Evolutionary conservation across 352 stramenopile genomes (phyloP), one percentile per base, ranked within the genome.

Genomic region (Aphanomyces stellatus): DNA sequence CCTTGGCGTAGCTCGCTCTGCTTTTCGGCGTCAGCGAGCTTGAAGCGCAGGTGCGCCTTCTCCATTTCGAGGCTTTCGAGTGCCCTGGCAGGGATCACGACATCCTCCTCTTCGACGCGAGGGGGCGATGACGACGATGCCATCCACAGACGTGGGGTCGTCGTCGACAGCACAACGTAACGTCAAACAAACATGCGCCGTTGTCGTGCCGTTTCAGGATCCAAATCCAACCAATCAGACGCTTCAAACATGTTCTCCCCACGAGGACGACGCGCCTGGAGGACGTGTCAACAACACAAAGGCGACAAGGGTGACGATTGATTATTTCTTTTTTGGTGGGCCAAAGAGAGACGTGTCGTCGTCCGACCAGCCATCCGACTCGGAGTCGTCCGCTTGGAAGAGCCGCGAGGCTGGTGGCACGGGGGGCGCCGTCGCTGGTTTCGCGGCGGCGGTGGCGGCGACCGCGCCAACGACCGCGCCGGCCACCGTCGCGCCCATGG

Each of bases 311-410:
- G n/a, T 19, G 19, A 57, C 42, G n/a, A 35, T 37, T 33, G 61
- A 15, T 57, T 65, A 67, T 31, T 67, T 67, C 19, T 41, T 55
- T 24, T 67, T 67, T 19, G 60, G 43, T 30, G 60, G 60, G 10
- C 60, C 60, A 57, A 67, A 67, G 24, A 67, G 42, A 5, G 60
- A 67, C 15, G 43, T 37, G 6, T 67, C 60, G 34, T 67, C 60
- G 33, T 67, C 60, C 6, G 60, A 67, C 60, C 60, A 67, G 8
- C 42, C 60, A 25, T 67, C 60, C 28, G 60, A 67, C 28, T 67
- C 60, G 8, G 60, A 67, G 17, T 67, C 60, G 31, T 55, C 37
- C 17, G 60, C 60, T 46, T 67, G 15, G 49, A 67, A 67, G 28
- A 67, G 60, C 31, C 60, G 60, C n/a, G 60, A 49, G 6, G 60